A percentile compares a stretch with the other conserved stretches of the same genome.
These are phyloP conservation scores for Thuja plicata DNA, from an alignment of 83 land plant genomes.

Conservation along the genomic window DNA sequence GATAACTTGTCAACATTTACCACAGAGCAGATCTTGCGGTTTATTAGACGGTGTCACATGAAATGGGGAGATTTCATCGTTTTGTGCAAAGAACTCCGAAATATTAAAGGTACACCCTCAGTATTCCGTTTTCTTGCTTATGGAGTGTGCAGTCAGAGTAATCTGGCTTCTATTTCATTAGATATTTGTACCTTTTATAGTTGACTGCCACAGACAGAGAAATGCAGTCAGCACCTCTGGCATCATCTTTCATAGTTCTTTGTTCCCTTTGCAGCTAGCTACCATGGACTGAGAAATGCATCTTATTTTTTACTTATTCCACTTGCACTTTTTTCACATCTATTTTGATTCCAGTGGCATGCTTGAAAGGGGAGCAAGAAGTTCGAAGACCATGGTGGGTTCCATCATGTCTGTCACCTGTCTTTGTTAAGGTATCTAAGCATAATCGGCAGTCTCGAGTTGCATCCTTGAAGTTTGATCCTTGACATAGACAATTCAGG, in stretches of 20 bases:
- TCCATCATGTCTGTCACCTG: conserved; percentile 66
- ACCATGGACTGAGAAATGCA: neutral
- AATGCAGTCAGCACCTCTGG: neutral
- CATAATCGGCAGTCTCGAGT: conserved; percentile 81
- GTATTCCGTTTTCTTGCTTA: neutral
- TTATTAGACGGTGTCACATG: conserved; percentile 89
- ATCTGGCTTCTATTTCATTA: neutral
- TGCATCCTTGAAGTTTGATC: conserved; percentile 85
- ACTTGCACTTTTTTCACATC: neutral
- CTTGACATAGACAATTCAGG: conserved; percentile 20
- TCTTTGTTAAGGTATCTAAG: conserved; percentile 73
- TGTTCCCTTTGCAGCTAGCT: conserved; percentile 2
- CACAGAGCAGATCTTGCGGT: conserved; percentile 88
- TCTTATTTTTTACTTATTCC: neutral
- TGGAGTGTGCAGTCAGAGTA: neutral
- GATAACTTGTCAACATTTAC: conserved; percentile 86
- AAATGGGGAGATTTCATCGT: conserved; percentile 95
- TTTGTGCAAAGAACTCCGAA: conserved; percentile 85
- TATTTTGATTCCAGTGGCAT: conserved; percentile 60
- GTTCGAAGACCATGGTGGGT: conserved; percentile 94
- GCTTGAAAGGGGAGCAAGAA: conserved; percentile 82
- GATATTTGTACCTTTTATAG: neutral
- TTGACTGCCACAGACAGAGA: neutral
- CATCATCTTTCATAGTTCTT: neutral
- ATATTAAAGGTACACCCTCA: conserved; percentile 65